Conservation (phyloP, 208 protist genomes). For the Zelonia costaricensis region DNA sequence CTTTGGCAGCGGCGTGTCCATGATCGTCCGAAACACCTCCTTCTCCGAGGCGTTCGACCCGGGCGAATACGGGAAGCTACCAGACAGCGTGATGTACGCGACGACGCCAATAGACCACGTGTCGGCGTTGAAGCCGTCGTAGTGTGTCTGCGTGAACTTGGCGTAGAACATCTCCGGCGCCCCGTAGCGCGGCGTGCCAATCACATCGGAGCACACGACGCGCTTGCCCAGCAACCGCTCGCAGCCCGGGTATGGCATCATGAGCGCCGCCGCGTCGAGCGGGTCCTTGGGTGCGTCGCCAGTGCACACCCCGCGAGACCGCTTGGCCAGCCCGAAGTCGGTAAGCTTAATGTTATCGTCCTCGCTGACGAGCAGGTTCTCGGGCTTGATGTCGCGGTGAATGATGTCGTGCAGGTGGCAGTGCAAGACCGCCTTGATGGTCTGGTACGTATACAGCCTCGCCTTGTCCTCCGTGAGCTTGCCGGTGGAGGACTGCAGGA, state of each 20-base stretch:
- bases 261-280: slow-evolving; percentile 63
- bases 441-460: slow-evolving; percentile 89
- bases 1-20: slow-evolving; percentile 79
- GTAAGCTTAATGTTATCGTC: slow-evolving; percentile 91
- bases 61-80: slow-evolving; percentile 95
- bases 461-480: slow-evolving; percentile 81
- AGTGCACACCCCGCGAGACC: slow-evolving; percentile 74
- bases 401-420: slow-evolving; percentile 92
- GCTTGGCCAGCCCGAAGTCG: slow-evolving; percentile 91
- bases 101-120: slow-evolving; percentile 97
- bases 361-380: slow-evolving; percentile 89
- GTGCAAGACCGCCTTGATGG: slow-evolving; percentile 90
- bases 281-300: slow-evolving; percentile 54
- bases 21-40: slow-evolving; percentile 92
- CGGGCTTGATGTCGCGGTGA: slow-evolving; percentile 92
- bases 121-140: slow-evolving; percentile 95
- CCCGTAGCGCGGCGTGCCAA: slow-evolving; percentile 91
- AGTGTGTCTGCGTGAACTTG: slow-evolving; percentile 92
- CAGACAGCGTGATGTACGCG: slow-evolving; percentile 97
- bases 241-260: slow-evolving; percentile 79
- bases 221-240: slow-evolving; percentile 82
- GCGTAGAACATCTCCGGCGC: slow-evolving; percentile 93
- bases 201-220: slow-evolving; percentile 88
- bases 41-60: slow-evolving; percentile 87
- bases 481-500: slow-evolving; percentile 76